A percentile compares a stretch with the other conserved stretches of the same genome.
Conservation (phyloP, 1,284 basidiomycete genomes). For the Cutaneotrichosporon sp. region DNA sequence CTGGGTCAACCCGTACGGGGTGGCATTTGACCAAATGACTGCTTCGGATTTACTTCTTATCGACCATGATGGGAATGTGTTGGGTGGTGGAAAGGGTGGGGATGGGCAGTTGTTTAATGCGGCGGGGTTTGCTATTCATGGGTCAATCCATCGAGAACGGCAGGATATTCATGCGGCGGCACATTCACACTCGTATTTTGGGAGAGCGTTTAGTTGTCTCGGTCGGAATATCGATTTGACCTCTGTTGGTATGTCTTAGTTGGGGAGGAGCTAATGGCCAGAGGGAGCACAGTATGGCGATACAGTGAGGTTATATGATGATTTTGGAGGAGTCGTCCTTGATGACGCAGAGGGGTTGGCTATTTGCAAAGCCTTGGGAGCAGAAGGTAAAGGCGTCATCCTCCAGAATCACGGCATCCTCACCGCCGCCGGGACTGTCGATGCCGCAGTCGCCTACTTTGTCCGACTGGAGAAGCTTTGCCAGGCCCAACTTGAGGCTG, state of each 20-base stretch:
- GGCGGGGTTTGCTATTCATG: constrained; percentile 60
- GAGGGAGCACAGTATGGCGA: constrained; percentile 41
- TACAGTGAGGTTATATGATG: constrained; percentile 40
- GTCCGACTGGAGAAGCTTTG: constrained; percentile 37
- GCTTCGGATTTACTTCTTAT: constrained; percentile 58
- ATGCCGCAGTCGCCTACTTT: constrained; percentile 38
- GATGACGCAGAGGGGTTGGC: constrained; percentile 50
- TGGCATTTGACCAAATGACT: constrained; percentile 56
- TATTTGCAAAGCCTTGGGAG: constrained; percentile 51
- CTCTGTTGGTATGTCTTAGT: constrained; percentile 52
- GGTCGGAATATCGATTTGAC: constrained; percentile 61
- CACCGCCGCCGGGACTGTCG: constrained; percentile 30
- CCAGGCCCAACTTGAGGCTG: constrained; percentile 36
- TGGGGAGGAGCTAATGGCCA: not conserved
- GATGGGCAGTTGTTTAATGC: constrained; percentile 52
- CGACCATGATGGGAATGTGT: constrained; percentile 57
- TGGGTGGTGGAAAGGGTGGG: constrained; percentile 50
- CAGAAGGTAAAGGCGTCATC: constrained; percentile 45
- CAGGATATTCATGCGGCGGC: constrained; percentile 65
- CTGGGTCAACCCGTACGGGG: constrained; percentile 60
- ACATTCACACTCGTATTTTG: constrained; percentile 64
- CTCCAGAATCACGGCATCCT: constrained; percentile 49
- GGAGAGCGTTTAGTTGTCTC: constrained; percentile 63
- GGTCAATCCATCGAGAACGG: constrained; percentile 61
- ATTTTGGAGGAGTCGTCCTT: constrained; percentile 53